Evolutionary conservation across 2,329 filamentous ascomycete species (phyloP).

Genomic region (Aureobasidium sp.): DNA sequence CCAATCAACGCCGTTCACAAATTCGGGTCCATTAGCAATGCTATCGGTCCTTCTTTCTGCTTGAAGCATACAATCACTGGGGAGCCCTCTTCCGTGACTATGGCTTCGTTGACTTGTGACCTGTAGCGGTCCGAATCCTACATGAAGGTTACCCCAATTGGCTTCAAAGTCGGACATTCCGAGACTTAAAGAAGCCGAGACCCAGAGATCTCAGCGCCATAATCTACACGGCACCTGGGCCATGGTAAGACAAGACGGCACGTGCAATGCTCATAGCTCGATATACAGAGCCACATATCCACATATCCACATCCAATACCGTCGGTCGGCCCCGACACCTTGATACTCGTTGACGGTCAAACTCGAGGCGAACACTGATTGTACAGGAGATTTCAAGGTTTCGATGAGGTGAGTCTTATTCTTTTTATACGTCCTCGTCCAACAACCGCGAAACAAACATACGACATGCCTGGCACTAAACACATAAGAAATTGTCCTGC

Average conservation of each 20-base stretch:
- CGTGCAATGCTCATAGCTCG: constrained; percentile 12
- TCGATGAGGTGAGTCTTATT: no score
- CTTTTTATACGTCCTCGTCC: background rate
- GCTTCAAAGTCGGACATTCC: background rate
- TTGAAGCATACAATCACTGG: background rate
- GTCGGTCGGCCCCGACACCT: no score
- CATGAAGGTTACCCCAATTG: background rate
- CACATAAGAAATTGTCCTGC: background rate
- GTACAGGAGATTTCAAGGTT: no score
- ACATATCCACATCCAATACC: background rate
- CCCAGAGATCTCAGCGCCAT: background rate
- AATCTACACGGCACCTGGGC: constrained; percentile 7
- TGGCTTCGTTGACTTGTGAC: background rate
- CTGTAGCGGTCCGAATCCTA: constrained; percentile 2
- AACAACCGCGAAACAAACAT: background rate
- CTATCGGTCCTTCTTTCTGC: constrained; percentile 6
- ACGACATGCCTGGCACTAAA: background rate
- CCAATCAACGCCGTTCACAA: background rate
- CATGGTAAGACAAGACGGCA: background rate
- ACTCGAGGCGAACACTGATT: no score
- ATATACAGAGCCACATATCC: background rate
- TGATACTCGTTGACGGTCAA: no score
- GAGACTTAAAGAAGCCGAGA: background rate
- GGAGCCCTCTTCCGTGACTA: background rate
- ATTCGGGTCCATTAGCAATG: constrained; percentile 1